phyloP scores from a whole-genome alignment of 352 stramenopile species.

The Pythium brachiatum region DNA sequence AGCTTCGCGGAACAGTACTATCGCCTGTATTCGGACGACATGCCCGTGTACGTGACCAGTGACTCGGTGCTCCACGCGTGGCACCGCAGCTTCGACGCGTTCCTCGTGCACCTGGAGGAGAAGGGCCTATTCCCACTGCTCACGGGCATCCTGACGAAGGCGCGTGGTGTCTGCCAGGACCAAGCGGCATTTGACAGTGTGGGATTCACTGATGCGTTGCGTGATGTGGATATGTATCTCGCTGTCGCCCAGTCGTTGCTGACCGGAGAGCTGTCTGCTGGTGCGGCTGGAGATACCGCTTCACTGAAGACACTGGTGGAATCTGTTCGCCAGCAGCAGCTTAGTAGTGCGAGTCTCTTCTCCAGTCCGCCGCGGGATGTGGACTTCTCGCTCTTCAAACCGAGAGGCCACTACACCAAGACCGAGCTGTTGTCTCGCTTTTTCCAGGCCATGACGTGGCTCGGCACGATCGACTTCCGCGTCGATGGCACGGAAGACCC shows the following conservation, averaged over 20 bases:
- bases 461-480: slow-evolving; percentile 27
- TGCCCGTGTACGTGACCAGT: slow-evolving; percentile 31
- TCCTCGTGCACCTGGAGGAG: slow-evolving; percentile 23
- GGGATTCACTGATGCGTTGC: neutral
- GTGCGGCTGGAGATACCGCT: no score
- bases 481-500: slow-evolving; percentile 22
- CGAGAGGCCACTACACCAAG: slow-evolving; percentile 30
- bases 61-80: slow-evolving; percentile 36
- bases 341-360: slow-evolving; percentile 7
- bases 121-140: slow-evolving; percentile 17
- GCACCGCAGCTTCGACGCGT: slow-evolving; percentile 33
- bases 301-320: neutral
- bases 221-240: slow-evolving; percentile 8
- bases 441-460: slow-evolving; percentile 29
- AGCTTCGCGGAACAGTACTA: slow-evolving; percentile 35
- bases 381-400: slow-evolving; percentile 32
- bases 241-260: slow-evolving; percentile 1
- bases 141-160: neutral
- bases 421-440: slow-evolving; percentile 8
- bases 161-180: neutral
- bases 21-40: slow-evolving; percentile 28
- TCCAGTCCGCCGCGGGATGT: slow-evolving; percentile 8
- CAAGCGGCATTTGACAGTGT: neutral
- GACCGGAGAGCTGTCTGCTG: neutral
- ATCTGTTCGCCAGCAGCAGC: neutral